Evolutionary conservation across 2,329 filamentous ascomycete genomes (phyloP).

Genomic region (Lasiodiplodia hormozganensis): DNA sequence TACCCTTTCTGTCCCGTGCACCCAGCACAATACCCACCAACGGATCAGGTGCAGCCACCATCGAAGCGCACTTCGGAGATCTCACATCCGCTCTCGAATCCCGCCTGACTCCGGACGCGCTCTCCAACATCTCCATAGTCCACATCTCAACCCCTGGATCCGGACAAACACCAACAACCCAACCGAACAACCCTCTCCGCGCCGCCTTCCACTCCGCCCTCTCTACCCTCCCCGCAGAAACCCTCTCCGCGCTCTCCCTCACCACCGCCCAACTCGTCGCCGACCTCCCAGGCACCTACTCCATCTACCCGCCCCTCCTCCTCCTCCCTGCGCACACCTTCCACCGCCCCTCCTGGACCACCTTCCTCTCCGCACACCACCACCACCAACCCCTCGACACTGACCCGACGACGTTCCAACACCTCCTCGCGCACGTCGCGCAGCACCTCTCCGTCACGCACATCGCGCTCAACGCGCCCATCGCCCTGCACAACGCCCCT

Average conservation of each 20-base stretch:
- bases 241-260: conserved; percentile 30
- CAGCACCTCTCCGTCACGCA: conserved; percentile 58
- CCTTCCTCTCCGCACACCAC: conserved; percentile 37
- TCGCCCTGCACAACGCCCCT: conserved; percentile 43
- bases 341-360: conserved; percentile 42
- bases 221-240: conserved; percentile 21
- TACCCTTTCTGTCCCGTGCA: conserved; percentile 7
- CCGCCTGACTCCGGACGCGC: not conserved
- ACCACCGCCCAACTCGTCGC: conserved; percentile 33
- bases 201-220: conserved; percentile 24
- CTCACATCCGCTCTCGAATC: not conserved
- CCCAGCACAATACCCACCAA: not conserved
- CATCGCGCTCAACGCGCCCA: conserved; percentile 66
- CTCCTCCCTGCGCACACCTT: conserved; percentile 61
- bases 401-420: conserved; percentile 35
- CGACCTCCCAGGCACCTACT: conserved; percentile 53
- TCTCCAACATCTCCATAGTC: not conserved
- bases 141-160: not conserved
- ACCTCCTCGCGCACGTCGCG: conserved; percentile 36
- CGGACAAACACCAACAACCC: not conserved
- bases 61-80: not conserved
- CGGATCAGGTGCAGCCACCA: not conserved
- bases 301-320: conserved; percentile 64
- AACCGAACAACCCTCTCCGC: conserved; percentile 18
- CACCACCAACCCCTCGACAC: conserved; percentile 31